phyloP scores from a whole-genome alignment of 2,329 filamentous ascomycete species.

The Ophiosphaerella korrae region DNA sequence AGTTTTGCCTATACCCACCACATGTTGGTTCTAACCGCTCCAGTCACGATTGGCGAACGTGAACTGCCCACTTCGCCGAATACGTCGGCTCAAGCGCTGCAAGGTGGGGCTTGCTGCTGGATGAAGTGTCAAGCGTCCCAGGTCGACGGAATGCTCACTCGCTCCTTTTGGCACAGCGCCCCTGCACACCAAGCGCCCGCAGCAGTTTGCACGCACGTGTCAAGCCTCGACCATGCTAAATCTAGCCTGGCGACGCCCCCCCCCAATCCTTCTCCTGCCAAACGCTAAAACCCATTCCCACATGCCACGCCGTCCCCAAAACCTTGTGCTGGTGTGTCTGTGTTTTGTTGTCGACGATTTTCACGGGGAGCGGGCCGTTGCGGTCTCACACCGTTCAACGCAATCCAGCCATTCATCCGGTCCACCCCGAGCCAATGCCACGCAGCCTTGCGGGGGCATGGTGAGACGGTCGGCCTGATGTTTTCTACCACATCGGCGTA shows the following conservation, averaged over 20 bases:
- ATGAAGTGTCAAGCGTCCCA: constrained; percentile 19
- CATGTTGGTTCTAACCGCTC: constrained; percentile 12
- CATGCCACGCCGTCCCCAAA: background rate
- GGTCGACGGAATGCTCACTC: constrained; percentile 8
- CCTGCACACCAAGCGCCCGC: constrained; percentile 11
- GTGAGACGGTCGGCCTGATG: no score
- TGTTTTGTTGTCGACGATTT: constrained; percentile 2
- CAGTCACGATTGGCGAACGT: constrained; percentile 1
- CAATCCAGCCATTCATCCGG: constrained; percentile 15
- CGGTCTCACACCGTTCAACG: constrained; percentile 28
- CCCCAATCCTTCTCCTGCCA: no score
- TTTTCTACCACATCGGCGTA: no score
- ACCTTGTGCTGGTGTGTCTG: background rate
- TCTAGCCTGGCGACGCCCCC: background rate
- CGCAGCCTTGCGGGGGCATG: no score
- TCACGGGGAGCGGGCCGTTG: constrained; percentile 36
- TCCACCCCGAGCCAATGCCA: background rate
- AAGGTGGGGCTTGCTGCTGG: constrained; percentile 2
- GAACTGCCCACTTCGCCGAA: constrained; percentile 10
- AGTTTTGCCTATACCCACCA: no score
- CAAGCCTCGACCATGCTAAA: background rate
- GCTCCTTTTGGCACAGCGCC: constrained; percentile 5
- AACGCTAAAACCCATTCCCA: background rate
- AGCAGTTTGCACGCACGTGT: constrained; percentile 20
- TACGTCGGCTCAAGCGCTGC: constrained; percentile 1